A percentile compares a stretch with the other conserved stretches of the same genome.
phyloP scores from a whole-genome alignment of 2,329 filamentous ascomycete species.

The Fusarium pseudograminearum region DNA sequence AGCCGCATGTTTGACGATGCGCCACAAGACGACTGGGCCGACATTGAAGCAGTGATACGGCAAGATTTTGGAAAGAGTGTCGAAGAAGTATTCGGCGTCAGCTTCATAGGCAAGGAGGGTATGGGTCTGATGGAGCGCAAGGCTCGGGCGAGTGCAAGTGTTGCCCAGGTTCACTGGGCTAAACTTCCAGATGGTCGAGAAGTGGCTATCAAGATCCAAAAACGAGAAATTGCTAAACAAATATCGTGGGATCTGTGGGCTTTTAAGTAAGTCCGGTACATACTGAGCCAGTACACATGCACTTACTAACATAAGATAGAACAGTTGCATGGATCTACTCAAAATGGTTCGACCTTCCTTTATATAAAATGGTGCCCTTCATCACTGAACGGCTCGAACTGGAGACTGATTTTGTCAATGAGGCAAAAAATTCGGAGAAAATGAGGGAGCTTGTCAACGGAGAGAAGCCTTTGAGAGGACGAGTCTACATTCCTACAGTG shows the following conservation, averaged over 20 bases:
- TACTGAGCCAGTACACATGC: not conserved
- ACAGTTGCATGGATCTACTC: slow-evolving; percentile 86
- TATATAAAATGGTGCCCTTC: slow-evolving; percentile 91
- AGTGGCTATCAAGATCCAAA: slow-evolving; percentile 96
- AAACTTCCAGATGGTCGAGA: slow-evolving; percentile 85
- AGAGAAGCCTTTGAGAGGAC: slow-evolving; percentile 79
- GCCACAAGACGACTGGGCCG: slow-evolving; percentile 89
- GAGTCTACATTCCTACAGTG: slow-evolving; percentile 89
- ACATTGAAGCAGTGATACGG: slow-evolving; percentile 84
- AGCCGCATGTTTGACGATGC: slow-evolving; percentile 97
- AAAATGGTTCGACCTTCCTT: slow-evolving; percentile 90
- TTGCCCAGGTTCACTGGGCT: slow-evolving; percentile 98
- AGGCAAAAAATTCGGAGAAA: slow-evolving; percentile 86
- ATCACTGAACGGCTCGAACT: slow-evolving; percentile 91
- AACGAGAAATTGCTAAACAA: slow-evolving; percentile 90
- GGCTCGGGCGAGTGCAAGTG: slow-evolving; percentile 83
- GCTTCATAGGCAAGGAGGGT: slow-evolving; percentile 78
- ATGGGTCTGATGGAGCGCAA: slow-evolving; percentile 71
- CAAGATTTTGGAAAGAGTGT: slow-evolving; percentile 89
- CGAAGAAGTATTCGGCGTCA: slow-evolving; percentile 93
- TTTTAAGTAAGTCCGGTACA: slow-evolving; percentile 74
- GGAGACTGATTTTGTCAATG: slow-evolving; percentile 94
- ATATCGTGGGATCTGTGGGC: slow-evolving; percentile 96
- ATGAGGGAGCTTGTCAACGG: slow-evolving; percentile 82
- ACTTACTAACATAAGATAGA: slow-evolving; percentile 55